A percentile compares a stretch with the other conserved stretches of the same genome.
phyloP scores from a whole-genome alignment of 2,329 filamentous ascomycete genomes.

The Phialophora expanda region DNA sequence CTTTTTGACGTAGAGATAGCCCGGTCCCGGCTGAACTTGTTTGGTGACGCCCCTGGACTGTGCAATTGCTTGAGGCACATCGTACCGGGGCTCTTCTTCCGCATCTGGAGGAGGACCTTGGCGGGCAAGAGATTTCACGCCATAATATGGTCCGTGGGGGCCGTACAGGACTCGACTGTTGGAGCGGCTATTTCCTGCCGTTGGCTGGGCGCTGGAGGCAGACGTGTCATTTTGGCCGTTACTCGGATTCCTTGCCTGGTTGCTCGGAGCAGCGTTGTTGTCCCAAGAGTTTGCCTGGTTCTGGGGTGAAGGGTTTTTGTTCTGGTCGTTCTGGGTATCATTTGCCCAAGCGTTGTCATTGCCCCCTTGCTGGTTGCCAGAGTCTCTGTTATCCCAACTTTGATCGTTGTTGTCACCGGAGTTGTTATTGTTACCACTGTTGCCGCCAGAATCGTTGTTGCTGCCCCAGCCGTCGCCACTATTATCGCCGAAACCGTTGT shows the following conservation, averaged over 20 bases:
- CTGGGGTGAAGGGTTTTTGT: conserved; percentile 4
- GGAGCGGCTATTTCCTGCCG: not conserved
- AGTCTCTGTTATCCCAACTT: conserved; percentile 20
- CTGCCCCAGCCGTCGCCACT: not conserved
- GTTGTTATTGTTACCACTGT: conserved; percentile 16
- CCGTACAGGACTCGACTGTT: conserved; percentile 33
- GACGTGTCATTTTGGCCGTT: conserved; percentile 11
- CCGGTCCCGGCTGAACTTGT: conserved; percentile 43
- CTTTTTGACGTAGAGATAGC: conserved; percentile 42
- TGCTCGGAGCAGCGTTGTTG: conserved; percentile 7
- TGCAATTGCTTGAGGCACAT: conserved; percentile 35
- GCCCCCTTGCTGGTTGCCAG: conserved; percentile 19
- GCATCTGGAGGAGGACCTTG: conserved; percentile 24
- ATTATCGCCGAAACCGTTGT: not conserved
- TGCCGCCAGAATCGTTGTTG: not conserved
- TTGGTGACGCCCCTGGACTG: conserved; percentile 36
- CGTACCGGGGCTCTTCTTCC: conserved; percentile 39
- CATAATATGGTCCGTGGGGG: conserved; percentile 38
- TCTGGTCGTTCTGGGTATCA: conserved; percentile 16
- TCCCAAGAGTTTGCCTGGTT: conserved; percentile 1
- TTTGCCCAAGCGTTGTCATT: conserved; percentile 19
- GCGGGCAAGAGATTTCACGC: conserved; percentile 23
- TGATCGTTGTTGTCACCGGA: conserved; percentile 11
- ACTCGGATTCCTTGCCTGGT: conserved; percentile 1
- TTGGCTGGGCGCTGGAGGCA: conserved; percentile 12